A percentile compares a stretch with the other conserved stretches of the same genome.
Evolutionary conservation across 805 yeast species (phyloP).

Genomic region (Teunomyces lycoperdinae): DNA sequence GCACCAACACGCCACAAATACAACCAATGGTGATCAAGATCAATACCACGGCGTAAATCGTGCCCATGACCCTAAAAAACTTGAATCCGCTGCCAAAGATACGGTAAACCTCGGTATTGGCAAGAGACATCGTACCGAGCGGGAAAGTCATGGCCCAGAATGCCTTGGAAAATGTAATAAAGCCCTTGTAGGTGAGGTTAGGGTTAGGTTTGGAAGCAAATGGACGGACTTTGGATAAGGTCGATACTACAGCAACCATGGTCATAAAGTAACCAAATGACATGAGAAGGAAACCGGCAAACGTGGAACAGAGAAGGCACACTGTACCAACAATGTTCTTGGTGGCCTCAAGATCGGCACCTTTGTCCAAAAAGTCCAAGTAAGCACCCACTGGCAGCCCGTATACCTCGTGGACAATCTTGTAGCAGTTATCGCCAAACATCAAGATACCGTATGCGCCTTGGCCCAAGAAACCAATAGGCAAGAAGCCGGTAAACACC

Average conservation of each 20-base stretch:
- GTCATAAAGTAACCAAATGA: slow-evolving; percentile 57
- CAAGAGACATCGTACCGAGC: slow-evolving; percentile 66
- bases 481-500: slow-evolving; percentile 69
- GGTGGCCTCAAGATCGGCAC: slow-evolving; percentile 9
- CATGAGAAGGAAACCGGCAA: slow-evolving; percentile 43
- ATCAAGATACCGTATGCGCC: slow-evolving; percentile 68
- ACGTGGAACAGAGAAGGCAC: slow-evolving; percentile 12
- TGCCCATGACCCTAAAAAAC: slow-evolving; percentile 61
- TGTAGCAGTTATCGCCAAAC: slow-evolving; percentile 45
- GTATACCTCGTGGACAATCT: not conserved
- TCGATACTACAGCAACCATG: slow-evolving; percentile 32
- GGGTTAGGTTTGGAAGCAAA: slow-evolving; percentile 30
- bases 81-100: slow-evolving; percentile 32
- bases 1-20: slow-evolving; percentile 22
- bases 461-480: slow-evolving; percentile 85
- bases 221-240: slow-evolving; percentile 42
- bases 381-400: not conserved
- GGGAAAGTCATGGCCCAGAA: slow-evolving; percentile 91
- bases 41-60: slow-evolving; percentile 56
- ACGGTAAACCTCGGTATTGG: slow-evolving; percentile 49
- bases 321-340: slow-evolving; percentile 12
- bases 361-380: not conserved
- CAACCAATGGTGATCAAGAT: slow-evolving; percentile 42
- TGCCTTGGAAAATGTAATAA: slow-evolving; percentile 18
- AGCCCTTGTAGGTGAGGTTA: slow-evolving; percentile 13